These are phyloP conservation scores for Aspergillus haitiensis DNA, from an alignment of 495 filamentous ascomycete species.

Conservation along the genomic window DNA sequence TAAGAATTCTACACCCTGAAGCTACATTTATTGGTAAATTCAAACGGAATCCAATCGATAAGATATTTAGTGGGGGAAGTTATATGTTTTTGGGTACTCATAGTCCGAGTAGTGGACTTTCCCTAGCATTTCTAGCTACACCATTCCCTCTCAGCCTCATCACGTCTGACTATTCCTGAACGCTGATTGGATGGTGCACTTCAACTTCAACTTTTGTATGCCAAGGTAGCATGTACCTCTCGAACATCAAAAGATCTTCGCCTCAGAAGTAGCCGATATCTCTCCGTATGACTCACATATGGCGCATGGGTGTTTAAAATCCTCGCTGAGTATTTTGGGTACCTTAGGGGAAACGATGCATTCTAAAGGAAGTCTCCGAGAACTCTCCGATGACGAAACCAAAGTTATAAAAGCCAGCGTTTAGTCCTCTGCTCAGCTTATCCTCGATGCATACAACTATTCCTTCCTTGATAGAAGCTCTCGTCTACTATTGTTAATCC, in stretches of 20 bases:
- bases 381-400: constrained; percentile 29
- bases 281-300: neutral
- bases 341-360: neutral
- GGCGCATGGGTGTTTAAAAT: neutral
- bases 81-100: neutral
- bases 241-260: neutral
- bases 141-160: neutral
- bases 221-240: neutral
- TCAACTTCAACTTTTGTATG: neutral
- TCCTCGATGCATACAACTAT: neutral
- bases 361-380: constrained; percentile 31
- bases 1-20: neutral
- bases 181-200: constrained; percentile 23
- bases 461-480: neutral
- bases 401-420: neutral
- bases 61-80: neutral
- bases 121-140: neutral
- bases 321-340: neutral
- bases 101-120: neutral
- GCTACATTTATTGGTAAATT: neutral
- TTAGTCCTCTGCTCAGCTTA: neutral
- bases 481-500: too few relatives aligned
- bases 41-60: too few relatives aligned
- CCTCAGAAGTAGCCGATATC: neutral
- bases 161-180: constrained; percentile 29